Evolutionary conservation across 1,139 yeast genomes (phyloP), one percentile per base, ranked within the genome.

Genomic region (Kodamaea sp.): DNA sequence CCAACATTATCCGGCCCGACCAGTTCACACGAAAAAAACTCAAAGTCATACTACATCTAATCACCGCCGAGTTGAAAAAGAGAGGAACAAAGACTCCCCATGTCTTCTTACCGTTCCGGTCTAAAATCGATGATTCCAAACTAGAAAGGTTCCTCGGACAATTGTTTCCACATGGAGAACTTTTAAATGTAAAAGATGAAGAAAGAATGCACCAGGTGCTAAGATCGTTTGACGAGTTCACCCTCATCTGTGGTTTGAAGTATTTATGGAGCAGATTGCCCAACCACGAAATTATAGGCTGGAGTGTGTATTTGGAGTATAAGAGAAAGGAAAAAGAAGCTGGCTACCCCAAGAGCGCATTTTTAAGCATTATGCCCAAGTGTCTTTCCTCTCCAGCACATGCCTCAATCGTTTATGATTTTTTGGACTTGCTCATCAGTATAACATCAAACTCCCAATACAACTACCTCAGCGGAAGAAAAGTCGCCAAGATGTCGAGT

Each of bases 181-280:
- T 78, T 11, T 16, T 34, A 4, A 20, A 21, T 14, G 33, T 45
- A 11, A 38, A 37, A 22, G 68, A 69, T 14, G 63, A 62, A 24
- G 55, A 56, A 7, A 52, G 54, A 4, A 54, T 76, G 20, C 50
- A 55, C 15, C 53, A 59, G 22, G 59, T 71, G 1, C 62, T 81
- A 10, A 51, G 60, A 31, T 49, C 59, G 29, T 72, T 80, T 3
- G 85, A 82, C 47, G 85, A 77, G 41, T 79, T 74, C 55, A 83
- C 92, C 0, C 63, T 87, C 31, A 78, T 85, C 31, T 78, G 89
- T 39, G 80, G 81, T 3, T 64, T 88, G 41, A 88, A 86, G 53
- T 88, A 84, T 60, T 68, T 89, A 35, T 89, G 97, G 97, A 77
- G 92, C 42, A 65, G 97, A 43, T 61, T 89, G 20, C 92, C 92